Percentiles rank a stretch among this genome's conserved stretches.
Conservation (phyloP, 2,329 filamentous ascomycete species). For the Fusarium sp. region DNA sequence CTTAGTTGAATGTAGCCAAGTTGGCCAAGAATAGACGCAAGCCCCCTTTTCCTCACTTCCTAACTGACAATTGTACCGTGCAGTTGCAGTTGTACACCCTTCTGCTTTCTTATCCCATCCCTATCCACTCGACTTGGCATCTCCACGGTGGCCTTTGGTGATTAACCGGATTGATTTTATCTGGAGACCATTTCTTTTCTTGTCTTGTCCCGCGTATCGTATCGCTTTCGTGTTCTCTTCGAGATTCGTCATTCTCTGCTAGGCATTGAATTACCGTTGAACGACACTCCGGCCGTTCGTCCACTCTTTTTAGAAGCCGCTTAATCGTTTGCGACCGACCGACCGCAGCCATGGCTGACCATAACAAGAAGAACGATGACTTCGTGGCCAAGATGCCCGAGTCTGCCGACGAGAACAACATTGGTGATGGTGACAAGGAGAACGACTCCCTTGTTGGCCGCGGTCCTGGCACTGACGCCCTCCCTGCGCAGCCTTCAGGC, state of each 20-base stretch:
- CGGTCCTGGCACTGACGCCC: constrained; percentile 36
- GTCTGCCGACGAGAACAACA: constrained; percentile 26
- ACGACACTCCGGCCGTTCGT: constrained; percentile 42
- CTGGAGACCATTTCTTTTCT: constrained; percentile 22
- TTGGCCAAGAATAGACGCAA: constrained; percentile 21
- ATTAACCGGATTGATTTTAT: constrained; percentile 33
- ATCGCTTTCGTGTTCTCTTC: constrained; percentile 9
- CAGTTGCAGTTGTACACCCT: constrained; percentile 20
- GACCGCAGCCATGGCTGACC: constrained; percentile 33
- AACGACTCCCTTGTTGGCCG: constrained; percentile 38
- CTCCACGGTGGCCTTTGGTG: constrained; percentile 26
- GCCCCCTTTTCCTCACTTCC: constrained; percentile 23
- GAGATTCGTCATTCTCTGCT: constrained; percentile 19
- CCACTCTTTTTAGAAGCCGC: constrained; percentile 36
- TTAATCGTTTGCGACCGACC: constrained; percentile 18
- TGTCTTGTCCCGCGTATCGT: constrained; percentile 10
- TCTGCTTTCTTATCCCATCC: constrained; percentile 3
- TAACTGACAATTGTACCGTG: constrained; percentile 7
- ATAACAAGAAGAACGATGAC: constrained; percentile 43
- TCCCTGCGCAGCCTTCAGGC: constrained; percentile 24
- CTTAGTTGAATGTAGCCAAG: constrained; percentile 29
- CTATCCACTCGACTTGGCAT: constrained; percentile 32
- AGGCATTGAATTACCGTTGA: constrained; percentile 22
- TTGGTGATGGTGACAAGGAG: constrained; percentile 41
- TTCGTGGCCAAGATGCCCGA: constrained; percentile 39